phyloP scores from a whole-genome alignment of 2,329 filamentous ascomycete genomes.

The Aspergillus bombycis region DNA sequence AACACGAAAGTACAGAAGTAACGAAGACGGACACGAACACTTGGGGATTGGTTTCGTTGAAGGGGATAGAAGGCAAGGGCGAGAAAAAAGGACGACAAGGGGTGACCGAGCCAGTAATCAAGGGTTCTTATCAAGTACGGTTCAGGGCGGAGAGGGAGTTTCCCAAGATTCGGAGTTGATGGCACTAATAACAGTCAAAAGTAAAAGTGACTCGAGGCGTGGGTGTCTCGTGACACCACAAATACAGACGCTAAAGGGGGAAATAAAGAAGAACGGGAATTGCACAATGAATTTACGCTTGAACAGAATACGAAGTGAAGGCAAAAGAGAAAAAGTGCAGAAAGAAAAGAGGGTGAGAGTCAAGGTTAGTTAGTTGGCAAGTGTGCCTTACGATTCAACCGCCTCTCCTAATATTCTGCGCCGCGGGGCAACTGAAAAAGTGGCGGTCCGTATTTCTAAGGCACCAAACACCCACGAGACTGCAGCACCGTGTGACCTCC shows the following conservation, averaged over 20 bases:
- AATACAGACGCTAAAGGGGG: not conserved
- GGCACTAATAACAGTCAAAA: not conserved
- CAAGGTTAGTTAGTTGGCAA: not conserved
- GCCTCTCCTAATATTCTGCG: not conserved
- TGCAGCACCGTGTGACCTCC: not conserved
- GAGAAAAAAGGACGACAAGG: not conserved
- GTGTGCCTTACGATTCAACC: constrained; percentile 1
- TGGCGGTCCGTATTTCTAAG: not conserved
- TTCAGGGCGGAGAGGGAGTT: constrained; percentile 1
- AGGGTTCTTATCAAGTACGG: not conserved
- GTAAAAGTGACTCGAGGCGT: not conserved
- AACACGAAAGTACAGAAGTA: constrained; percentile 2
- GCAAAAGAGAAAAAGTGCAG: not conserved
- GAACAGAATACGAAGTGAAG: not conserved
- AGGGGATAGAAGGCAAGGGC: not conserved
- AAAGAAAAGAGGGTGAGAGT: not conserved
- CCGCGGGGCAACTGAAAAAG: constrained; percentile 1
- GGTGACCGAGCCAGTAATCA: not conserved
- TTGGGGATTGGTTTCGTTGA: not conserved
- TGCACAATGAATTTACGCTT: not conserved
- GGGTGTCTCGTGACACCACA: not conserved
- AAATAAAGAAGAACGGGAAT: not conserved
- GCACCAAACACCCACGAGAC: constrained; percentile 1
- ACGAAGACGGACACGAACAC: not conserved
- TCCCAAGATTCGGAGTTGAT: not conserved